phyloP scores from a whole-genome alignment of 2,329 filamentous ascomycete genomes.

The Verruconis gallopava region DNA sequence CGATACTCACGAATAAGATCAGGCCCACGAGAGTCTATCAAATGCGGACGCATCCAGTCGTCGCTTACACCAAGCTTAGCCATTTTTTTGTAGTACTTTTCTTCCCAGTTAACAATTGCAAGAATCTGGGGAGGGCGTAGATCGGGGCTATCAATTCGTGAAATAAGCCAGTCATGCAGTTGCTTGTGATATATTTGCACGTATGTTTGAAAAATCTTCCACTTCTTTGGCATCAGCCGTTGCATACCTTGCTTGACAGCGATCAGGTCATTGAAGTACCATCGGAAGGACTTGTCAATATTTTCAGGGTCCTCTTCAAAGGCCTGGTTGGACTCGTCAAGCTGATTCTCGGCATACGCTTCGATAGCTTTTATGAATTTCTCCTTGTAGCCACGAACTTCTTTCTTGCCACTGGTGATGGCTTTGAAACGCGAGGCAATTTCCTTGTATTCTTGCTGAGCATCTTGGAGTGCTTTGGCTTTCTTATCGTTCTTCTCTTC shows the following conservation, averaged over 20 bases:
- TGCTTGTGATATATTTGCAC: slow-evolving; percentile 79
- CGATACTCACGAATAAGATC: slow-evolving; percentile 91
- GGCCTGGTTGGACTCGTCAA: slow-evolving; percentile 55
- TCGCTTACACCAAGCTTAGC: slow-evolving; percentile 64
- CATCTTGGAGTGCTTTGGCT: slow-evolving; percentile 82
- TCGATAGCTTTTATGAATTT: slow-evolving; percentile 79
- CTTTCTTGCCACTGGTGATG: slow-evolving; percentile 85
- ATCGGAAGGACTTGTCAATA: slow-evolving; percentile 76
- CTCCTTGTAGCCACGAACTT: slow-evolving; percentile 89
- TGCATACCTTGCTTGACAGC: slow-evolving; percentile 90
- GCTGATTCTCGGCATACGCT: slow-evolving; percentile 58
- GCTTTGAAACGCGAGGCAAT: slow-evolving; percentile 88
- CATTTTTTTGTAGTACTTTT: slow-evolving; percentile 96
- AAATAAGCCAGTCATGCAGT: slow-evolving; percentile 89
- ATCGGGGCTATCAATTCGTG: slow-evolving; percentile 69
- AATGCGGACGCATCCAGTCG: slow-evolving; percentile 67
- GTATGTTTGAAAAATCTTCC: slow-evolving; percentile 89
- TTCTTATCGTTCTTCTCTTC: slow-evolving; percentile 95
- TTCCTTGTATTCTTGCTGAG: slow-evolving; percentile 89
- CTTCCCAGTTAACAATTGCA: slow-evolving; percentile 86
- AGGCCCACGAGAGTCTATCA: slow-evolving; percentile 78
- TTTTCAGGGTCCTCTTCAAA: slow-evolving; percentile 74
- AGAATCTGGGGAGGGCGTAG: slow-evolving; percentile 79
- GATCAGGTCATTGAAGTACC: slow-evolving; percentile 97
- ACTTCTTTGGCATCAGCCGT: slow-evolving; percentile 84